These are phyloP conservation scores for Populus davidiana DNA, from an alignment of 345 rosid genomes.

Conservation along the genomic window DNA sequence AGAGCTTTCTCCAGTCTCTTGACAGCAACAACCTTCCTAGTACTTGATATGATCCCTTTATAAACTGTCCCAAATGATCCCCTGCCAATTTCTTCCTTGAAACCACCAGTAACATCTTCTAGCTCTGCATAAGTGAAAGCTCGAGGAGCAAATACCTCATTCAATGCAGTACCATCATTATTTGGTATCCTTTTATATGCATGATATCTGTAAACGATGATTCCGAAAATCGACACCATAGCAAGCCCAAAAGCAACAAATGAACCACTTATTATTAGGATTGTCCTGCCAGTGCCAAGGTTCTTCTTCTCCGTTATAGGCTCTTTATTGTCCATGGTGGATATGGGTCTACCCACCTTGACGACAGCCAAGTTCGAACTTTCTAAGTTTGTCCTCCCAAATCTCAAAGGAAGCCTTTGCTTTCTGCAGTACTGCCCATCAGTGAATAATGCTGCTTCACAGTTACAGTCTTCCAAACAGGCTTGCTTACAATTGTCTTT, in stretches of 20 bases:
- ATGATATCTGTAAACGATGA: not conserved
- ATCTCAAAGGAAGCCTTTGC: slow-evolving; percentile 32
- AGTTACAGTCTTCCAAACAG: slow-evolving; percentile 27
- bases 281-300: not conserved
- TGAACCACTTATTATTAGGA: not conserved
- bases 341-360: slow-evolving; percentile 4
- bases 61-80: slow-evolving; percentile 33
- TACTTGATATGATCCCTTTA: slow-evolving; percentile 7
- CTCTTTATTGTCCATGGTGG: not conserved
- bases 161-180: too few species aligned
- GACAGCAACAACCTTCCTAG: slow-evolving; percentile 20
- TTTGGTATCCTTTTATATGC: not conserved
- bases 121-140: slow-evolving; percentile 23
- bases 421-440: slow-evolving; percentile 8
- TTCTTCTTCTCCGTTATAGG: not conserved
- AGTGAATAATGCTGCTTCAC: slow-evolving; percentile 24
- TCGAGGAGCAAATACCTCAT: too few species aligned
- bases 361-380: slow-evolving; percentile 11
- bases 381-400: not conserved
- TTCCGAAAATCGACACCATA: slow-evolving; percentile 4
- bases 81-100: slow-evolving; percentile 28
- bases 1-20: slow-evolving; percentile 21
- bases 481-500: slow-evolving; percentile 14
- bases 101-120: slow-evolving; percentile 20
- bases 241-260: not conserved